Conservation (phyloP, 257 asterid genomes). For the Mentha longifolia region DNA sequence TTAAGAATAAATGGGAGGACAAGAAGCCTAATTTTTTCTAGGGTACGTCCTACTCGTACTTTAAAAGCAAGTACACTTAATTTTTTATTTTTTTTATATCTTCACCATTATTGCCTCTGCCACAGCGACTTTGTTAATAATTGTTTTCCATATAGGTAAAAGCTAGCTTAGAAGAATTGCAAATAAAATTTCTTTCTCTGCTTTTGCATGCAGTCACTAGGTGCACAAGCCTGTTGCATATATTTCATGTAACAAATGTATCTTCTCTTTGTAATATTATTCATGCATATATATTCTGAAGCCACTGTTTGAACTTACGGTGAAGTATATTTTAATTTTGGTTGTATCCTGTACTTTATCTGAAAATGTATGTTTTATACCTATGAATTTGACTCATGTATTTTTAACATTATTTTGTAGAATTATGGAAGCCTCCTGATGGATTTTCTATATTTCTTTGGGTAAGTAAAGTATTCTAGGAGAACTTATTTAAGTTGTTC, state of each 20-base stretch:
- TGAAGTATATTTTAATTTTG: constrained; percentile 18
- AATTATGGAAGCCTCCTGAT: constrained; percentile 92
- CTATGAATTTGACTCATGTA: constrained; percentile 22
- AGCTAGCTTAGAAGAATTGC: neutral
- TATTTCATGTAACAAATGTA: constrained; percentile 29
- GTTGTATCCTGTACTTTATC: neutral
- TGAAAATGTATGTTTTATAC: constrained; percentile 1
- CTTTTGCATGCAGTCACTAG: too few species aligned
- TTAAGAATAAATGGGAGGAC: too few species aligned
- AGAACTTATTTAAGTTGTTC: neutral
- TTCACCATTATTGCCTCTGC: constrained; percentile 16
- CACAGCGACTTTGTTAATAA: neutral
- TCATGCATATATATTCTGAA: constrained; percentile 15
- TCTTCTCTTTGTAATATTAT: too few species aligned
- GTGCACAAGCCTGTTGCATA: constrained; percentile 2
- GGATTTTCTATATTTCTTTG: constrained; percentile 98
- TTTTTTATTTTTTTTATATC: too few species aligned
- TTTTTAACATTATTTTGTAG: constrained; percentile 46
- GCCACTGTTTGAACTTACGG: constrained; percentile 9
- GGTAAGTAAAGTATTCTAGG: constrained; percentile 61
- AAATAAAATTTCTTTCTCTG: neutral
- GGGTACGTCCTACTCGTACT: too few species aligned
- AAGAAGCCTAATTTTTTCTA: too few species aligned
- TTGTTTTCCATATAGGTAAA: too few species aligned
- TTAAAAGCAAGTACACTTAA: too few species aligned